Base-by-base conservation (phyloP, 2,329 filamentous ascomycete genomes). In the Alternaria sp. region DNA sequence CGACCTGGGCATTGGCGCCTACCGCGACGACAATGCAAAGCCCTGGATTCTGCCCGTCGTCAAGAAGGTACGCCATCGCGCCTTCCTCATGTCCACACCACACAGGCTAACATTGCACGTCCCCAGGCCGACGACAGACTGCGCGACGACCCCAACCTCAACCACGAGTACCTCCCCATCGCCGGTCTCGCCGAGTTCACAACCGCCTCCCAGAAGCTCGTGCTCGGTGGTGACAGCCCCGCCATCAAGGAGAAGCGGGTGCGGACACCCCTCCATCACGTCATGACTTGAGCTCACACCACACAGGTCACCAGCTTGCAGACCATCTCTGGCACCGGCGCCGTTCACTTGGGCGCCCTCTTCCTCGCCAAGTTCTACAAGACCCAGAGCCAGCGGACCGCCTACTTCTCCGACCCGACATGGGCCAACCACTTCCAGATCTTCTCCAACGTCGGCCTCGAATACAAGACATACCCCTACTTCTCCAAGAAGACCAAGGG, bases 401-500 rank as follows among this genome's bases (percentile, higher is more conserved):
- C 96, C 82, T 97, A 97, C 87, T 86, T 98, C 81, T 97, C 94
- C 76, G 92, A 92, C 81, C 96, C 96, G 57, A 99, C 96, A 66
- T 99, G 96, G 96, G 94, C 92, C 72, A 99, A 99, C 85, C 96
- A 99, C 89, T 90, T 96, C 84, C 96, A 98, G 82, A 97, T 99
- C 86, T 97, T 99, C 85, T 88, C 86, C 82, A 98, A 98, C 79
- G 94, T 97, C 77, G 87, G 88, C 73, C 85, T 98, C 28, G 84
- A 88, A 33, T 88, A 93, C 74, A 90, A 90, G 71, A 88, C 88
- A 70, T 99, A 99, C 84, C 96, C 95, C 54, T 99, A 99, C 87
- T 99, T 97, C 84, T 90, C 90, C 80, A 89, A 93, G 79, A 80
- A 92, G 78, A 97, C 94, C 70, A 94, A 93, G 80, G 94, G 93